phyloP scores from a whole-genome alignment of 2,329 filamentous ascomycete genomes.

The Fusarium verticillioides region DNA sequence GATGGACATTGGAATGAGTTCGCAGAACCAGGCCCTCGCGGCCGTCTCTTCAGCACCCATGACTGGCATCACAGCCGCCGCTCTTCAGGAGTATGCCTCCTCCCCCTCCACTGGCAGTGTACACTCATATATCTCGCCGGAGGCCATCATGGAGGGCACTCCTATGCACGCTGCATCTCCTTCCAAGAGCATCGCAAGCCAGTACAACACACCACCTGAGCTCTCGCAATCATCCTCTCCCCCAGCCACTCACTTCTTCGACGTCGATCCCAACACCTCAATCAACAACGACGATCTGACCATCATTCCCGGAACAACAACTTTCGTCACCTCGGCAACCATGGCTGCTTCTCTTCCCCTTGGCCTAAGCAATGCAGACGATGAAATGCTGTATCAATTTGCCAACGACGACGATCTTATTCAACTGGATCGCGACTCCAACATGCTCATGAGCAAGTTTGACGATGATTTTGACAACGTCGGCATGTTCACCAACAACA shows the following conservation, averaged over 20 bases:
- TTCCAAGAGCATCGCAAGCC: slow-evolving; percentile 61
- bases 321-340: slow-evolving; percentile 48
- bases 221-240: slow-evolving; percentile 71
- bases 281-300: slow-evolving; percentile 47
- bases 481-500: slow-evolving; percentile 62
- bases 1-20: slow-evolving; percentile 55
- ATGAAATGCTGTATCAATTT: slow-evolving; percentile 58
- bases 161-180: slow-evolving; percentile 58
- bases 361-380: slow-evolving; percentile 54
- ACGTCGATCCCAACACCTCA: slow-evolving; percentile 55
- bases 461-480: slow-evolving; percentile 65
- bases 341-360: slow-evolving; percentile 50
- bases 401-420: slow-evolving; percentile 56
- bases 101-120: slow-evolving; percentile 55
- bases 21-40: slow-evolving; percentile 44
- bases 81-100: slow-evolving; percentile 47
- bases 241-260: slow-evolving; percentile 60
- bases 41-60: slow-evolving; percentile 60
- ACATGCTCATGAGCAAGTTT: slow-evolving; percentile 63
- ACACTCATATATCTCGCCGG: slow-evolving; percentile 61
- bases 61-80: slow-evolving; percentile 48
- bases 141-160: slow-evolving; percentile 54
- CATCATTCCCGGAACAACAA: slow-evolving; percentile 45
- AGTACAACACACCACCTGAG: slow-evolving; percentile 68
- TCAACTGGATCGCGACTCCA: slow-evolving; percentile 58